These are phyloP conservation scores for Amauroascus verrucosus DNA, from an alignment of 2,329 filamentous ascomycete species.

Conservation along the genomic window DNA sequence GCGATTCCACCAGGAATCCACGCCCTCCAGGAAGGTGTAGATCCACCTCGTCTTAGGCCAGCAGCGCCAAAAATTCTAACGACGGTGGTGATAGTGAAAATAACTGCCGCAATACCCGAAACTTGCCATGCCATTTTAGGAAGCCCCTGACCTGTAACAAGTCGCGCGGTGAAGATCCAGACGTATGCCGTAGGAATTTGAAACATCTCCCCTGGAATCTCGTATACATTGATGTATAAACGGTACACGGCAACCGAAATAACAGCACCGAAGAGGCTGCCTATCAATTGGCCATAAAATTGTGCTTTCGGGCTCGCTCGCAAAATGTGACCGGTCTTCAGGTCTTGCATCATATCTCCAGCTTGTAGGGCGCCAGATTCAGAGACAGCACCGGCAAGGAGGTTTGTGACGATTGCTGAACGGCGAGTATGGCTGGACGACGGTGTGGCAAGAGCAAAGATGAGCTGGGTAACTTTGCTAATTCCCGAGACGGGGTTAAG, in stretches of 20 bases:
- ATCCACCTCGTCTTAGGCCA: constrained; percentile 24
- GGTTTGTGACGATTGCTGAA: constrained; percentile 77
- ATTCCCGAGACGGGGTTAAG: constrained; percentile 95
- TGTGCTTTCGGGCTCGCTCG: constrained; percentile 89
- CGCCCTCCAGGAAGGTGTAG: constrained; percentile 50
- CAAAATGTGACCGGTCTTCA: constrained; percentile 90
- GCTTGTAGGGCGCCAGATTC: constrained; percentile 84
- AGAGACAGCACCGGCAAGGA: constrained; percentile 81
- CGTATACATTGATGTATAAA: constrained; percentile 81
- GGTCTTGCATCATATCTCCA: constrained; percentile 90
- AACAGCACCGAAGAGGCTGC: constrained; percentile 73
- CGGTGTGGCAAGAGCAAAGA: constrained; percentile 86
- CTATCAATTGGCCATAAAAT: constrained; percentile 93
- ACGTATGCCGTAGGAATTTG: constrained; percentile 91
- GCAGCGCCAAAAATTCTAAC: constrained; percentile 47
- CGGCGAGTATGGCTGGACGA: constrained; percentile 68
- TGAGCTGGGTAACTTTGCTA: constrained; percentile 87
- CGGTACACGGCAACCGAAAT: constrained; percentile 79
- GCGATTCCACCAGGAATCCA: constrained; percentile 88
- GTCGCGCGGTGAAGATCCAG: constrained; percentile 90
- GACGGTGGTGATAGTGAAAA: constrained; percentile 64
- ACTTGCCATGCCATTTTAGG: constrained; percentile 75
- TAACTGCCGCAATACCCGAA: constrained; percentile 59
- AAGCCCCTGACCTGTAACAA: constrained; percentile 83
- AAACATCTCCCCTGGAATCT: constrained; percentile 79